Evolutionary conservation across 257 asterid genomes (phyloP), one percentile per base, ranked within the genome.

Genomic region (Cordia subcordata): DNA sequence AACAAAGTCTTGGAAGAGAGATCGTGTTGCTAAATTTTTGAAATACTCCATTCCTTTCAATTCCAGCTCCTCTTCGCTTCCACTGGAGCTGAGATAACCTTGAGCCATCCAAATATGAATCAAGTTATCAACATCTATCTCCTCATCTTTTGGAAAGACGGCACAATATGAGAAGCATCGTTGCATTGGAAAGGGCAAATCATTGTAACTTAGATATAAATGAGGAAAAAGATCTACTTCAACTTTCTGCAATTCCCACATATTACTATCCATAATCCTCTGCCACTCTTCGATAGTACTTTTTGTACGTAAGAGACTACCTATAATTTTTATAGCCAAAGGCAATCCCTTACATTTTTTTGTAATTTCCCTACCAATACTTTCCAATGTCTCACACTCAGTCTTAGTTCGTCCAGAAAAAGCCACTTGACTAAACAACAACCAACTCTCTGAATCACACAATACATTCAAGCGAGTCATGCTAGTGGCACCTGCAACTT

Each of bases 81-180:
- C 68, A 46, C 17, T 16, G 38, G 67, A 39, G 37, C 13, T 32
- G 23, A 60, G 38, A 59, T 65, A 60, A 16, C 72, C 68, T 60
- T 60, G 60, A 16, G 76, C 64, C 65, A 71, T 65, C 76, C 76
- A 71, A 15, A 55, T 52, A 8, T 27, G 37, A 40, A 71, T 65
- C 42, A 60, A 13, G 39, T 65, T 49, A 15, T 71, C 72, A 57
- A 53, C 61, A 14, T 37, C 20, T n/a, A 71, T 65, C 56, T 58
- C 56, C 42, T 54, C 33, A 18, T 65, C 45, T 47, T 71, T 65
- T 20, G 72, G 68, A 33, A 64, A 65, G 45, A 71, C n/a, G n/a
- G n/a, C n/a, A n/a, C n/a, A n/a, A n/a, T n/a, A n/a, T n/a, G n/a
- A n/a, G n/a, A n/a, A n/a, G n/a, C n/a, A n/a, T n/a, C n/a, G n/a